A percentile compares a stretch with the other conserved stretches of the same genome.
phyloP scores from a whole-genome alignment of 192 early-diverging fungal genomes.

The Dimargaris verticillata region DNA sequence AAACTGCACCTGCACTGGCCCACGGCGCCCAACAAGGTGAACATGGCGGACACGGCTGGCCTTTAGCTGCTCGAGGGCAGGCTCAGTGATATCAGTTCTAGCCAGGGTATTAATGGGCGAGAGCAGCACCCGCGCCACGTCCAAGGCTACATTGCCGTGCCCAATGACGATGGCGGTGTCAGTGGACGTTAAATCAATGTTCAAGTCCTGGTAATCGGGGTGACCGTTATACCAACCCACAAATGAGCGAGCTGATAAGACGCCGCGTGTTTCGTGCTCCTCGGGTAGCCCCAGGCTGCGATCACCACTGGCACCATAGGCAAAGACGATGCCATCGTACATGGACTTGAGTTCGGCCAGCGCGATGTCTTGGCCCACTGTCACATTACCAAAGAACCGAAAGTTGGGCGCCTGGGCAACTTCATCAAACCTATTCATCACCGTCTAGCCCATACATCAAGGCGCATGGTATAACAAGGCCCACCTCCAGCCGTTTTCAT shows the following conservation, averaged over 20 bases:
- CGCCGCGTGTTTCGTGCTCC: conserved; percentile 31
- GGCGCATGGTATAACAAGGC: background rate
- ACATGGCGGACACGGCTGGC: conserved; percentile 65
- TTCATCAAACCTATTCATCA: conserved; percentile 65
- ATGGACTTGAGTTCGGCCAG: conserved; percentile 31
- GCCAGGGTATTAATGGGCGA: conserved; percentile 47
- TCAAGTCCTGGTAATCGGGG: conserved; percentile 42
- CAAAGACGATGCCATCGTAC: conserved; percentile 65
- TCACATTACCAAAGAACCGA: conserved; percentile 67
- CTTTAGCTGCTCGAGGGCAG: conserved; percentile 45
- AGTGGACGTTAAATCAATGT: conserved; percentile 33
- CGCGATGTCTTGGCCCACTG: conserved; percentile 36
- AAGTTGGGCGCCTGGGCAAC: conserved; percentile 51
- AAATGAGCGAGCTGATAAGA: background rate
- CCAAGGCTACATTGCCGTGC: conserved; percentile 88
- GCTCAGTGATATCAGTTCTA: conserved; percentile 72
- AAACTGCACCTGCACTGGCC: conserved; percentile 81
- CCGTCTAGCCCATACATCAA: background rate
- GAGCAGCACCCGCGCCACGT: conserved; percentile 77
- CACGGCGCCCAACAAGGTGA: conserved; percentile 76
- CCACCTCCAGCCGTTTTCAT: background rate
- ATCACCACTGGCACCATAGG: conserved; percentile 75
- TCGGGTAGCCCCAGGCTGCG: conserved; percentile 44
- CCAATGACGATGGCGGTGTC: conserved; percentile 77
- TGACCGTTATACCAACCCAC: conserved; percentile 85